Conservation (phyloP, 306 rosid species). For the Luffa acutangula region DNA sequence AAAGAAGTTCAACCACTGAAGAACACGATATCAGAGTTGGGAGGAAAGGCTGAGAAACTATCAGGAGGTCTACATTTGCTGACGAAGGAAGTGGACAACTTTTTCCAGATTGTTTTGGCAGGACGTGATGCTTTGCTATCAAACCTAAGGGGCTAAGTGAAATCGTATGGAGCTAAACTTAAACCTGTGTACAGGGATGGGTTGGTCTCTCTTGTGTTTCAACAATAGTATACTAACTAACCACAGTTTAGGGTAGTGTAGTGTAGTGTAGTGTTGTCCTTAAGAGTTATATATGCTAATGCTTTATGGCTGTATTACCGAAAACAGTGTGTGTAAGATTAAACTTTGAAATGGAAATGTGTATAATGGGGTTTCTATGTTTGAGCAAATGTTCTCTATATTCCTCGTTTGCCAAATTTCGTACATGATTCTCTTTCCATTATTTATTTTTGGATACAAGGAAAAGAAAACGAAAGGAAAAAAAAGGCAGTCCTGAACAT, state of each 20-base stretch:
- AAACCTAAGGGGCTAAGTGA: slow-evolving; percentile 33
- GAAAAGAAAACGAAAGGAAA: neutral
- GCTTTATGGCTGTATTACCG: neutral
- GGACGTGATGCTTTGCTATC: slow-evolving; percentile 64
- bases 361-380: neutral
- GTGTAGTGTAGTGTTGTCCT: neutral
- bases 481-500: neutral
- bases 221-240: neutral
- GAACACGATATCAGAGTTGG: slow-evolving; percentile 32
- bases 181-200: neutral
- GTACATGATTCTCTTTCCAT: neutral
- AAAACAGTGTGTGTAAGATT: neutral
- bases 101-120: slow-evolving; percentile 42
- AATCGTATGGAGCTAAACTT: slow-evolving; percentile 14
- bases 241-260: neutral
- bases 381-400: neutral
- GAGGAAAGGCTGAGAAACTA: slow-evolving; percentile 31
- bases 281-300: neutral
- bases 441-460: neutral
- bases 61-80: slow-evolving; percentile 60
- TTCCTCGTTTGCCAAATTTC: neutral
- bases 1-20: slow-evolving; percentile 16
- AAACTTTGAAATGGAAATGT: slow-evolving; percentile 1
- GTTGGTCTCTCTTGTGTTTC: slow-evolving; percentile 3
- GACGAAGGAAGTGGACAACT: slow-evolving; percentile 57